A percentile compares a stretch with the other conserved stretches of the same genome.
These are phyloP conservation scores for Mycena crocata DNA, from an alignment of 768 basidiomycete genomes.

Conservation along the genomic window DNA sequence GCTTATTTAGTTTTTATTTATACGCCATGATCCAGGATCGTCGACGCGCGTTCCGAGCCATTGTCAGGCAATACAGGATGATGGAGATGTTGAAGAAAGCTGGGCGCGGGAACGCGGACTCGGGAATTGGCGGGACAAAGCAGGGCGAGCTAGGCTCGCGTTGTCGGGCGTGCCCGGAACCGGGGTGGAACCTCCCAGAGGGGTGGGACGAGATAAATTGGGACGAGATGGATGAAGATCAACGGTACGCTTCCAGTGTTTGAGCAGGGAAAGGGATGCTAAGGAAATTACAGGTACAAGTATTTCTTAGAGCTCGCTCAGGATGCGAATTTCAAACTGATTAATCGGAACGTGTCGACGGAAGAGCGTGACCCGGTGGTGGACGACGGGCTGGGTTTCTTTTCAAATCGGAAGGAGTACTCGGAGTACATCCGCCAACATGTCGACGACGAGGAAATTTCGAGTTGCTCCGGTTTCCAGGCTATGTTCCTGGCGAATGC, in stretches of 20 bases:
- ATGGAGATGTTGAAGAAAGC: constrained; percentile 17
- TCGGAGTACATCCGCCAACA: neutral
- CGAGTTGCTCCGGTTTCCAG: constrained; percentile 21
- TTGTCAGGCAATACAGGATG: constrained; percentile 8
- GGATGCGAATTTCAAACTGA: neutral
- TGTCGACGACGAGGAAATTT: constrained; percentile 23
- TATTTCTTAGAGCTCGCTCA: neutral
- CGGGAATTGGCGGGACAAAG: neutral
- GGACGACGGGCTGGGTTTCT: constrained; percentile 5
- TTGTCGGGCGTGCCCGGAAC: constrained; percentile 24
- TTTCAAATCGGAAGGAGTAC: neutral
- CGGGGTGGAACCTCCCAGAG: constrained; percentile 9
- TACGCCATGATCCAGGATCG: neutral
- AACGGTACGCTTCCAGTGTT: neutral
- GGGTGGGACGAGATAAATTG: constrained; percentile 12
- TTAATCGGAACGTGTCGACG: constrained; percentile 7
- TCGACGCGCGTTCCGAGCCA: neutral
- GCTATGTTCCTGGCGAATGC: constrained; percentile 10
- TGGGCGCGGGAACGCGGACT: neutral
- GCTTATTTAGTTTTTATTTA: too few species aligned
- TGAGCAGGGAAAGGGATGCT: neutral
- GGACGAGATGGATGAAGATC: neutral
- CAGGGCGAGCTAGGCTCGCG: constrained; percentile 16
- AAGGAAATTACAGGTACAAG: neutral
- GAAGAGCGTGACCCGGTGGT: neutral